Conservation (phyloP, 805 yeast species). For the Lachancea sp. region DNA sequence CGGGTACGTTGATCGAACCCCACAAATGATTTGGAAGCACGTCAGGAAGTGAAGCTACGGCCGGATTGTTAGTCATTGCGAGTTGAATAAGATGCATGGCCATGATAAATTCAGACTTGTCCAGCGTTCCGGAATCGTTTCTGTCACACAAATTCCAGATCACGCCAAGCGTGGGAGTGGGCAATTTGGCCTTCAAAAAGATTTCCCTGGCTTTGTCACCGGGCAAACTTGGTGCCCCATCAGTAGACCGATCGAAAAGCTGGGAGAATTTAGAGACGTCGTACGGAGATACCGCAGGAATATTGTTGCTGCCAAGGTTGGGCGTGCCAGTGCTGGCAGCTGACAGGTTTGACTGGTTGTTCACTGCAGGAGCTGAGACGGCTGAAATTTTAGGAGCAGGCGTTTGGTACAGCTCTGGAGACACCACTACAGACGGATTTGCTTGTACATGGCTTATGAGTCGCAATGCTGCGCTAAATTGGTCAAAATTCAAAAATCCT, state of each 20-base stretch:
- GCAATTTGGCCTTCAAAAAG: conserved; percentile 81
- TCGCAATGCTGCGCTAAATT: conserved; percentile 82
- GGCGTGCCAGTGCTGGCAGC: conserved; percentile 14
- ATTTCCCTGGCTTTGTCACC: conserved; percentile 83
- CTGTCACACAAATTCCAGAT: conserved; percentile 88
- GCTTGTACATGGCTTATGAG: conserved; percentile 88
- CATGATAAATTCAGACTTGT: conserved; percentile 70
- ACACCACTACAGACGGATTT: conserved; percentile 36
- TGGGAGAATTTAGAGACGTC: conserved; percentile 63
- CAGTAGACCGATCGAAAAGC: conserved; percentile 58
- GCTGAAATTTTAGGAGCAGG: conserved; percentile 29
- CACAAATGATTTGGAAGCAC: conserved; percentile 39
- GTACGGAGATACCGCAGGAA: conserved; percentile 48
- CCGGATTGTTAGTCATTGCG: conserved; percentile 54
- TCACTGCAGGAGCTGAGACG: conserved; percentile 41
- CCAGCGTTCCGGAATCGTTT: conserved; percentile 63
- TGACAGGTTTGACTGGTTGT: too few relatives aligned
- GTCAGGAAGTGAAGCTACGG: conserved; percentile 48
- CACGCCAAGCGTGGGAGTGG: conserved; percentile 69
- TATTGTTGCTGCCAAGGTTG: conserved; percentile 23
- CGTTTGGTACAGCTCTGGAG: conserved; percentile 34
- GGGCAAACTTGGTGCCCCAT: conserved; percentile 46
- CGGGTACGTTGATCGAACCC: conserved; percentile 29
- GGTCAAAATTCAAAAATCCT: conserved; percentile 75
- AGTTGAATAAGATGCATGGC: conserved; percentile 92